Percentiles rank a stretch among this genome's conserved stretches.
Conservation (phyloP, 805 yeast species). For the Sungouiella blattae region DNA sequence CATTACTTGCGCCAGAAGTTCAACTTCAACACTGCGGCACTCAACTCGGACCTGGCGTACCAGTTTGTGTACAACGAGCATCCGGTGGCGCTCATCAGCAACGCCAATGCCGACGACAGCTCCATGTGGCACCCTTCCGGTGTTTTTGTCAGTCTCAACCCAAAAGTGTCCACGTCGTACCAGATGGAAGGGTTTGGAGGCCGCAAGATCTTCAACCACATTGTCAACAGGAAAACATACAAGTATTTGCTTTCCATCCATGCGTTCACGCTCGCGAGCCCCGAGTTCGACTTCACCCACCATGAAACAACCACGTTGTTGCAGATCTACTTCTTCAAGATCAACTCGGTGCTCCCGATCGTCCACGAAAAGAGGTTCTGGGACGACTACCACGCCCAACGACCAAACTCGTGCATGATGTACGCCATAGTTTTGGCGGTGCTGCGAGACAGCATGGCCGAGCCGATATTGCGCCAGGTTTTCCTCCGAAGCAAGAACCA, state of each 20-base stretch:
- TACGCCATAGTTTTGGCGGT: conserved; percentile 28
- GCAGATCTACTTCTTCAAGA: conserved; percentile 27
- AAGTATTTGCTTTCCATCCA: conserved; percentile 30
- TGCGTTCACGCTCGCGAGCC: conserved; percentile 36
- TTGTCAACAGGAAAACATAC: conserved; percentile 13
- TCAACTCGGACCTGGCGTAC: conserved; percentile 16
- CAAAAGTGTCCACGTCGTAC: conserved; percentile 1
- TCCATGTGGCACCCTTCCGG: conserved; percentile 25
- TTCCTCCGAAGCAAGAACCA: conserved; percentile 11
- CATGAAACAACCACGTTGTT: conserved; percentile 20
- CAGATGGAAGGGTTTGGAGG: conserved; percentile 10
- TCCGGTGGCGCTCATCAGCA: conserved; percentile 23
- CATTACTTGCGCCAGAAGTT: conserved; percentile 18
- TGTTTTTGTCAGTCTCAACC: conserved; percentile 16
- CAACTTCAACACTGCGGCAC: conserved; percentile 23
- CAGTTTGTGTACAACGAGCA: conserved; percentile 24
- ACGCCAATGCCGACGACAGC: conserved; percentile 15
- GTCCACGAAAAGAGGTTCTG: conserved; percentile 26
- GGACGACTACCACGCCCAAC: conserved; percentile 20
- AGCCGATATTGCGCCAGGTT: conserved; percentile 21
- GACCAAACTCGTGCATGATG: conserved; percentile 18
- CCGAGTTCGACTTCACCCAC: conserved; percentile 18
- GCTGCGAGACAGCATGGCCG: conserved; percentile 24
- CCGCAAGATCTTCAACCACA: conserved; percentile 11
- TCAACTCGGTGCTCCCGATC: conserved; percentile 33